Evolutionary conservation across 2,329 filamentous ascomycete species (phyloP).

Genomic region (Pseudogymnoascus verrucosus): DNA sequence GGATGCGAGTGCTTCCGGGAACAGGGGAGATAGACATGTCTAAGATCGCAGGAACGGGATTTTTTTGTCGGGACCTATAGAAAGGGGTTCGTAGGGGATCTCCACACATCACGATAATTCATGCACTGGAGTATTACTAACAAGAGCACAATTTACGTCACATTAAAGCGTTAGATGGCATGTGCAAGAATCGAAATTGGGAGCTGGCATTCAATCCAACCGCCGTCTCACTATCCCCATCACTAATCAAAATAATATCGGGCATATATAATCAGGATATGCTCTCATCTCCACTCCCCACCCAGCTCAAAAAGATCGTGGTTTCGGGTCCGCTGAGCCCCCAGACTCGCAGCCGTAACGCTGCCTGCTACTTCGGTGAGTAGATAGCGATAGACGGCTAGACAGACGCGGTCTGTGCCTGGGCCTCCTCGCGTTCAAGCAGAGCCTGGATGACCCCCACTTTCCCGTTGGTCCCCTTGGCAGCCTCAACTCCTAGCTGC

Average conservation of each 20-base stretch:
- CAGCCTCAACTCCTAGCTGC: slow-evolving; percentile 66
- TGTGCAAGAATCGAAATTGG: background rate
- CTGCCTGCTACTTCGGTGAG: background rate
- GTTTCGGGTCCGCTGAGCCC: slow-evolving; percentile 29
- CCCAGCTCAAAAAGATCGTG: slow-evolving; percentile 24
- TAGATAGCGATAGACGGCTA: slow-evolving; percentile 22
- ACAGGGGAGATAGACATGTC: background rate
- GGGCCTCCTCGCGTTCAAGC: slow-evolving; percentile 45
- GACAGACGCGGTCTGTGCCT: slow-evolving; percentile 25
- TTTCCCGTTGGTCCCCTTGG: slow-evolving; percentile 34
- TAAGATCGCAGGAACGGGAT: background rate
- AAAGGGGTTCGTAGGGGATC: background rate
- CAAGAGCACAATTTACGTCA: background rate
- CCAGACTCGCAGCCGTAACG: slow-evolving; percentile 10
- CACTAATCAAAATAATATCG: background rate
- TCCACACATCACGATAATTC: background rate
- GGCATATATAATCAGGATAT: background rate
- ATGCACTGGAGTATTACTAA: background rate
- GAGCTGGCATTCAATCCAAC: background rate
- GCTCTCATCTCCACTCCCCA: background rate
- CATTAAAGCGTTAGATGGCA: background rate
- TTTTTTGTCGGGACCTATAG: background rate
- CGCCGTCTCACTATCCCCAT: background rate
- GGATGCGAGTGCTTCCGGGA: background rate
- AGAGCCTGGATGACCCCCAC: slow-evolving; percentile 48